These are phyloP conservation scores for Tephrocybe sp. DNA, from an alignment of 768 basidiomycete species.

Conservation along the genomic window DNA sequence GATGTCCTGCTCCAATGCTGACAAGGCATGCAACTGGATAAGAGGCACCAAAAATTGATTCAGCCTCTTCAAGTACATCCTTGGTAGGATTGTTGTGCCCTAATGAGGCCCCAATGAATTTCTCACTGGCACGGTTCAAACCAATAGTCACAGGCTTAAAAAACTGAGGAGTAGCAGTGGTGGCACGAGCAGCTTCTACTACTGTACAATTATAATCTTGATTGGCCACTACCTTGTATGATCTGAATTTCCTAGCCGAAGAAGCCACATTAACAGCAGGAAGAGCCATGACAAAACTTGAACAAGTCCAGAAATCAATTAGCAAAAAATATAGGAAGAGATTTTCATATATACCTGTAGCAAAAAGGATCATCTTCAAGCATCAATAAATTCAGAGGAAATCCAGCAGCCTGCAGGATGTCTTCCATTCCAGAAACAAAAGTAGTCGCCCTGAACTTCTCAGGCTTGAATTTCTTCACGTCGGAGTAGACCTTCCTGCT, in stretches of 20 bases:
- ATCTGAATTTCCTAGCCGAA: neutral
- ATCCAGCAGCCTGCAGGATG: neutral
- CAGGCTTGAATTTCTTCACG: neutral
- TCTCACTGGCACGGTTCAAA: neutral
- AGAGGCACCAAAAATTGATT: neutral
- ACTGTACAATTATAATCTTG: neutral
- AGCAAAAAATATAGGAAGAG: neutral
- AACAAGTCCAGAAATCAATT: neutral
- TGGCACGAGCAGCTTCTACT: constrained; percentile 2
- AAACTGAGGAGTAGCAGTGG: neutral
- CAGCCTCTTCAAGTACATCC: constrained; percentile 1
- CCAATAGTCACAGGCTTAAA: neutral
- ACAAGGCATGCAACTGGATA: neutral
- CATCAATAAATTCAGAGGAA: neutral
- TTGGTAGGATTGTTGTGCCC: neutral
- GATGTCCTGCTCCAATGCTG: no score
- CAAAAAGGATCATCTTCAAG: neutral
- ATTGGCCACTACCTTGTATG: neutral
- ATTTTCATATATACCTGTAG: neutral
- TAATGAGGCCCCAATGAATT: neutral
- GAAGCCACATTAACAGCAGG: neutral
- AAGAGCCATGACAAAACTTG: neutral
- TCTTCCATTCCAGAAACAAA: neutral
- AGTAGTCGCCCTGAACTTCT: neutral
- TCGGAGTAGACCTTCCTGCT: neutral